phyloP scores from a whole-genome alignment of 2,329 filamentous ascomycete species.

The Talaromyces sp. region DNA sequence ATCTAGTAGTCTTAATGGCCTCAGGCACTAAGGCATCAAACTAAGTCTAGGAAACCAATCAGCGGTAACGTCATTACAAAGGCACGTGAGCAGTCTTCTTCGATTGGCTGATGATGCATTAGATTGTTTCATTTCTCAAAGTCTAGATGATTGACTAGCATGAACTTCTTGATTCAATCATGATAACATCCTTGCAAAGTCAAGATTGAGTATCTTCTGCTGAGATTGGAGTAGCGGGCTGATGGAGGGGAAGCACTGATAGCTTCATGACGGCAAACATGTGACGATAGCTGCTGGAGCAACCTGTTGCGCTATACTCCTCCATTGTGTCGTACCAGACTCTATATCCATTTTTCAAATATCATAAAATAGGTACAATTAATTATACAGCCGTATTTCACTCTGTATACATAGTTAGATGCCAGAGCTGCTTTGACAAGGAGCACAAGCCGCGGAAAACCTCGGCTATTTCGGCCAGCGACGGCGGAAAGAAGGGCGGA shows the following conservation, averaged over 20 bases:
- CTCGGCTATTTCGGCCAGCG: conserved; percentile 24
- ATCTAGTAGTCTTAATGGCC: neutral
- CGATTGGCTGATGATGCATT: neutral
- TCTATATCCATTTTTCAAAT: neutral
- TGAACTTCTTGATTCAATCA: neutral
- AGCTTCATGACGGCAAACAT: neutral
- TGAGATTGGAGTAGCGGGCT: no score
- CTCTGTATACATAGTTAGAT: neutral
- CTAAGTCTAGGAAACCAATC: neutral
- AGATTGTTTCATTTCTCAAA: no score
- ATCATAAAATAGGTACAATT: neutral
- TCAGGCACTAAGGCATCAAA: conserved; percentile 4
- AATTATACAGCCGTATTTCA: neutral
- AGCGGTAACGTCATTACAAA: neutral
- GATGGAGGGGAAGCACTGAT: neutral
- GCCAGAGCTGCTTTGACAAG: neutral
- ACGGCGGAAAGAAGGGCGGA: conserved; percentile 27
- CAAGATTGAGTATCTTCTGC: neutral
- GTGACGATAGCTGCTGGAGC: neutral
- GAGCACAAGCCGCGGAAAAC: conserved; percentile 18
- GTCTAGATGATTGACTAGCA: no score
- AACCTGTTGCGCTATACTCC: neutral
- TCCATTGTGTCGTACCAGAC: neutral
- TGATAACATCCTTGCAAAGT: neutral
- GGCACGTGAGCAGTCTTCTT: neutral